Percentiles rank a stretch among this genome's conserved stretches.
Conservation (phyloP, 257 asterid species). For the Prunella vulgaris region DNA sequence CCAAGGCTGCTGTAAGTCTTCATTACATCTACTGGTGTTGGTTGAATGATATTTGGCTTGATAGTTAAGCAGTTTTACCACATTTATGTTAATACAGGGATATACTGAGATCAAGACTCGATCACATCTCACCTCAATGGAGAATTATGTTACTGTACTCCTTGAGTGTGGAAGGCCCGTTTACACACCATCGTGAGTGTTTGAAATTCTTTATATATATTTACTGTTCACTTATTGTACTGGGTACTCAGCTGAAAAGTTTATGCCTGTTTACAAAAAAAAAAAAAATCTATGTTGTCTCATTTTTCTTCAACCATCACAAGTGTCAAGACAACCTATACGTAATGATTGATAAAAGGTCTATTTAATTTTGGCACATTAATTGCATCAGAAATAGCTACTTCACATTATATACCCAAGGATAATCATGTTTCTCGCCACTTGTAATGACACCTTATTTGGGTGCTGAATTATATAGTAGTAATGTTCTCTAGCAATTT, state of each 20-base stretch:
- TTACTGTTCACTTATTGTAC: not conserved
- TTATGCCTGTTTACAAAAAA: too few relatives aligned
- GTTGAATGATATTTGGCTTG: not conserved
- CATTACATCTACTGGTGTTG: not conserved
- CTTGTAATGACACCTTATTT: not conserved
- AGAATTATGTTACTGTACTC: conserved; percentile 72
- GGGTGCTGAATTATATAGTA: not conserved
- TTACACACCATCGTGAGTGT: conserved; percentile 70
- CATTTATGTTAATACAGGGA: conserved; percentile 47
- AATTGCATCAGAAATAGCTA: not conserved
- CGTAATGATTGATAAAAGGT: not conserved
- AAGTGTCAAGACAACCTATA: not conserved
- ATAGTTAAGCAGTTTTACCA: conserved; percentile 1
- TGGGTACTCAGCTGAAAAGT: not conserved
- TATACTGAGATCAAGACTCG: conserved; percentile 84
- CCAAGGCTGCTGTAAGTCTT: conserved; percentile 84
- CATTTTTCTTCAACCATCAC: not conserved
- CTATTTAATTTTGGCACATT: not conserved
- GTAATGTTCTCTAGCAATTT: not conserved
- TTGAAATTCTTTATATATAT: not conserved
- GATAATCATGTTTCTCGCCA: not conserved
- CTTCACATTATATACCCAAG: not conserved
- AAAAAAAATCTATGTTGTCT: not conserved
- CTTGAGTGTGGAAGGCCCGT: conserved; percentile 77
- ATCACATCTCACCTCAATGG: conserved; percentile 83